Base-by-base conservation (phyloP, 2,329 filamentous ascomycete genomes). In the Colletotrichum incanum region DNA sequence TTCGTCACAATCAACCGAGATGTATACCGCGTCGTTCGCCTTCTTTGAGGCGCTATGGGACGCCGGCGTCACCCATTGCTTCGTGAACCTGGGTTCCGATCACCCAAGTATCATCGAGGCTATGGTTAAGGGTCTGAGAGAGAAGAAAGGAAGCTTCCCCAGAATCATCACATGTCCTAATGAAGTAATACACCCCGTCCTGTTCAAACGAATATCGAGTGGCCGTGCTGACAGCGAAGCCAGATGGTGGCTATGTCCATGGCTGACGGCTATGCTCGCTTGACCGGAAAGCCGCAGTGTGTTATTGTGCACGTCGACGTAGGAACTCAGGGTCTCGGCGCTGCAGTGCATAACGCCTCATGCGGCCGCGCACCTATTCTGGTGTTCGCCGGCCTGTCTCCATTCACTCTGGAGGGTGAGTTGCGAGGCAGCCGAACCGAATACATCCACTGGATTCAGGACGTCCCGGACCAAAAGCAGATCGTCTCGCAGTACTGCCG, bases 21-120 rank as follows among this genome's bases (percentile, higher is more conserved):
- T 87, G 84, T 93, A 95, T 79, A 95, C 93, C 11, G 90, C 93
- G 16, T 94, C 93, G 0, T 93, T 92, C 77, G 93, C 93, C 80
- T 95, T 96, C 81, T 95, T 96, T 75, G 93, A 96, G 84, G 92
- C 93, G 41, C 83, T 95, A 60, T 94, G 91, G 91, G 92, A 94
- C 80, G 89, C 88, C 52, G 89, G 89, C 23, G 84, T 91, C 52
- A 87, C 86, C 45, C 86, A 91, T 78, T 87, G 88, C 81, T 88
- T 90, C 78, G 89, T 91, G 67, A 91, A 91, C 76, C 83, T 91
- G 34, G 89, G 89, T 14, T 89, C 86, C 50, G 89, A 91, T 76
- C 89, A 94, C 77, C 92, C 92, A 7, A 90, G 89, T 28, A 93
- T 94, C 78, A 89, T 94, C 61, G 92, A 94, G 80, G 92, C 92